These are phyloP conservation scores for Chrysochromulina parva DNA, from an alignment of 78 protist genomes.

Conservation along the genomic window DNA sequence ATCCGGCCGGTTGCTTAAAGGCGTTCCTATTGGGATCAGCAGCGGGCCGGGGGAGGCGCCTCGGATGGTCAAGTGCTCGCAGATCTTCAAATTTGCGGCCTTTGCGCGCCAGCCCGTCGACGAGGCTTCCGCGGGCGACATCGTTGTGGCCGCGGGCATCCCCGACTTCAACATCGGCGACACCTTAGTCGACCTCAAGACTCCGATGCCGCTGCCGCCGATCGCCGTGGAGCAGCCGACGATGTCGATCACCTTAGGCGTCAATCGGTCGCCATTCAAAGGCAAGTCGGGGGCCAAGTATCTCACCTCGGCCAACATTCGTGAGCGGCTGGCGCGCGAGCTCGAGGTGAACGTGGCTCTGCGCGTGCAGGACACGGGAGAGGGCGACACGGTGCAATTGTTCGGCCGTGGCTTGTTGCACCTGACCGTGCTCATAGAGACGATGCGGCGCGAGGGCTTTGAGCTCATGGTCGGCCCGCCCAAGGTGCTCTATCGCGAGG, in stretches of 20 bases:
- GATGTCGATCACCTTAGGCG: conserved; percentile 71
- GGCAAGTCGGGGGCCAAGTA: conserved; percentile 51
- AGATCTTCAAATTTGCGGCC: conserved; percentile 15
- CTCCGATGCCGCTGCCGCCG: conserved; percentile 53
- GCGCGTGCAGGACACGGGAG: conserved; percentile 13
- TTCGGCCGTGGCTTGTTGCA: conserved; percentile 91
- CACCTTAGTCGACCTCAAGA: conserved; percentile 51
- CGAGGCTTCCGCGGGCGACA: conserved; percentile 85
- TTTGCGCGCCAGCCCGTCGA: conserved; percentile 24
- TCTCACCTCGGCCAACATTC: conserved; percentile 58
- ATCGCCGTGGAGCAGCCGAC: conserved; percentile 84
- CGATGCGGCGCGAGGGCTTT: conserved; percentile 86
- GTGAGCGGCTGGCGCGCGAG: conserved; percentile 73
- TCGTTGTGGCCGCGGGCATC: conserved; percentile 79
- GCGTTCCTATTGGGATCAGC: not conserved
- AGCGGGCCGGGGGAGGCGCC: not conserved
- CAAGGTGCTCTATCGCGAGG: not conserved
- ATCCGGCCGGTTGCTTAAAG: not conserved
- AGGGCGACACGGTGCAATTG: conserved; percentile 2
- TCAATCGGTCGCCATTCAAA: conserved; percentile 73
- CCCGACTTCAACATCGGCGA: conserved; percentile 66
- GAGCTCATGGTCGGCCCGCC: conserved; percentile 82
- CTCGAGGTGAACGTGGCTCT: conserved; percentile 80
- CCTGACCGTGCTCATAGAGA: conserved; percentile 87
- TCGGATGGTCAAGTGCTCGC: not conserved